Percentiles rank a stretch among this genome's conserved stretches.
phyloP scores from a whole-genome alignment of 805 yeast species.

The Ogataea trehaloabstinens region DNA sequence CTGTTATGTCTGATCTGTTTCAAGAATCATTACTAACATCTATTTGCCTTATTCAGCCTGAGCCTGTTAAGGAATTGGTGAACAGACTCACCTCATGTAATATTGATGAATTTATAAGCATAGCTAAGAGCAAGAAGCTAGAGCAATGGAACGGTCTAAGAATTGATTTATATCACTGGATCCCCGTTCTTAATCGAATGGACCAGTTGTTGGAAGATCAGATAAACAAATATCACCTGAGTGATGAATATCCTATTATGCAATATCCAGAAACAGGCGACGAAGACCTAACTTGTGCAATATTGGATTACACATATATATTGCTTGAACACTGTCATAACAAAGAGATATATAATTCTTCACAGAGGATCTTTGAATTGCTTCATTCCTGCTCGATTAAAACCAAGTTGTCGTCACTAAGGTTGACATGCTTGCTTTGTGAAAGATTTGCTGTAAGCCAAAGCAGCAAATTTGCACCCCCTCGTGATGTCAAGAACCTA shows the following conservation, averaged over 20 bases:
- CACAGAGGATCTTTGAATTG: conserved; percentile 57
- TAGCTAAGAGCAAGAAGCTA: conserved; percentile 16
- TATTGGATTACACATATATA: conserved; percentile 59
- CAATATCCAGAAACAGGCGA: conserved; percentile 46
- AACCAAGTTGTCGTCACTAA: conserved; percentile 59
- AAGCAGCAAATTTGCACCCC: conserved; percentile 40
- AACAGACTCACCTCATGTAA: conserved; percentile 18
- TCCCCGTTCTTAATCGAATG: conserved; percentile 69
- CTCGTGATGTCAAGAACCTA: conserved; percentile 42
- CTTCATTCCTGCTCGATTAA: conserved; percentile 58
- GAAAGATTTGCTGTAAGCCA: conserved; percentile 55
- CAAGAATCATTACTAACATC: too few relatives aligned
- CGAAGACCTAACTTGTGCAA: conserved; percentile 43
- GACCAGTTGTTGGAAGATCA: conserved; percentile 61
- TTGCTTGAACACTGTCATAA: conserved; percentile 69
- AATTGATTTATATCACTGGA: conserved; percentile 69
- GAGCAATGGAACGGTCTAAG: conserved; percentile 32
- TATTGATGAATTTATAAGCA: conserved; percentile 18
- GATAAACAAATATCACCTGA: conserved; percentile 53
- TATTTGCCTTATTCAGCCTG: too few relatives aligned
- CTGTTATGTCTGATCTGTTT: too few relatives aligned
- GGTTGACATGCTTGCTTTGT: conserved; percentile 49
- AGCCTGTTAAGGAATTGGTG: conserved; percentile 15
- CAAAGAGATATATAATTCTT: conserved; percentile 64
- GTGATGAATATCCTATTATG: conserved; percentile 45